Evolutionary conservation across 768 basidiomycete genomes (phyloP), one percentile per base, ranked within the genome.

Genomic region (Austroboletus eburneus): DNA sequence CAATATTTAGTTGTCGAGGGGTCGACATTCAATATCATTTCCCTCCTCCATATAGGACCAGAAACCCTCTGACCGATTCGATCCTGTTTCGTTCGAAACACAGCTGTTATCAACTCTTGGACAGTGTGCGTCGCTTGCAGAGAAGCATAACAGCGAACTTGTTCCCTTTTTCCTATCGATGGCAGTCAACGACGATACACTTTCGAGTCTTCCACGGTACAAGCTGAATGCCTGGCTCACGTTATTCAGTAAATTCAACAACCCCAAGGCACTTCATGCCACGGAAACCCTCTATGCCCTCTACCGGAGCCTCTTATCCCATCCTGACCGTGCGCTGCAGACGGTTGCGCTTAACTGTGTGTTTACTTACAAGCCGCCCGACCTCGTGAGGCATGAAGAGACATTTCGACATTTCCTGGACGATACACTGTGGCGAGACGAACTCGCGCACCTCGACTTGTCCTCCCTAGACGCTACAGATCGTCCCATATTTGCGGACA

Each of bases 401-500:
- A 74, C 76, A 10, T 66, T 98, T 20, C 72, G 75, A 9, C 72
- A 71, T 8, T 70, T 98, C 10, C 72, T 99, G 25, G 92, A 97
- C 50, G 87, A 91, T 39, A 84, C 82, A 7, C 71, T 85, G 39
- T 96, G 93, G 81, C 72, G 93, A n/a, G 95, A 98, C 58, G 83
- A 87, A 54, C 76, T 98, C 5, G 76, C 82, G 2, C 73, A 79
- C 13, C 75, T 98, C 35, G 75, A 87, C 46, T 69, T 94, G 10
- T 69, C 70, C n/a, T 76, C 78, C 6, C 70, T 84, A 45, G 73
- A 78, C 16, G 58, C 69, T 1, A 65, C 71, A 1, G 80, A 85
- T 54, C 76, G 95, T 25, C 56, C 59, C 2, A 83, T 83, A 51
- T 69, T 91, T 13, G 74, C 96, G 8, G 80, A 83, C 24, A 72